phyloP scores from a whole-genome alignment of 1,284 basidiomycete species.

The Rhodotorula sp. region DNA sequence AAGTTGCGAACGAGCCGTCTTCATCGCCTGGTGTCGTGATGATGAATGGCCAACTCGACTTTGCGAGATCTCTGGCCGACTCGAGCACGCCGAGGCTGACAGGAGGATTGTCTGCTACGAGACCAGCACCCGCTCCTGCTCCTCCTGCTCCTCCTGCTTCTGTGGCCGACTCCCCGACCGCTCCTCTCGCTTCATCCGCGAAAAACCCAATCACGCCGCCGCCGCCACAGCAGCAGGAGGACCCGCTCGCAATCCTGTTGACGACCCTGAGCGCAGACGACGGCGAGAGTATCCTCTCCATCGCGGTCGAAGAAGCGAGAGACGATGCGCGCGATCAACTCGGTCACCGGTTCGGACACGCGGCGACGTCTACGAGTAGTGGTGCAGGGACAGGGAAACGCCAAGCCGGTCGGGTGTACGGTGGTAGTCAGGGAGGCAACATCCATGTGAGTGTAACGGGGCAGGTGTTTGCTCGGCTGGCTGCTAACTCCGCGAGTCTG shows the following conservation, averaged over 20 bases:
- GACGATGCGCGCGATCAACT: not conserved
- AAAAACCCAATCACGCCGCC: too few relatives aligned
- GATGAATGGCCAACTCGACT: too few relatives aligned
- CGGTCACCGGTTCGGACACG: too few relatives aligned
- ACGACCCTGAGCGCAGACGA: conserved; percentile 24
- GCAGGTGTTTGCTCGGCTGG: not conserved
- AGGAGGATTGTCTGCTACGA: not conserved
- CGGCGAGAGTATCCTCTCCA: conserved; percentile 27
- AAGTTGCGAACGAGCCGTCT: too few relatives aligned
- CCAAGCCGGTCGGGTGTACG: conserved; percentile 59
- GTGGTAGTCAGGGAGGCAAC: conserved; percentile 74
- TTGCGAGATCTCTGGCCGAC: too few relatives aligned
- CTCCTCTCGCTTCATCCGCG: not conserved
- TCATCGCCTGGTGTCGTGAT: too few relatives aligned
- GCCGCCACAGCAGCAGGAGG: not conserved
- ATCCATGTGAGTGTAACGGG: conserved; percentile 60
- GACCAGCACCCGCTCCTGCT: not conserved
- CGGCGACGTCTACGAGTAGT: not conserved
- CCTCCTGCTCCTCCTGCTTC: not conserved
- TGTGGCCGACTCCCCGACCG: not conserved
- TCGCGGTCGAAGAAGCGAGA: conserved; percentile 27
- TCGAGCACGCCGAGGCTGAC: too few relatives aligned
- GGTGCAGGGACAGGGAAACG: not conserved
- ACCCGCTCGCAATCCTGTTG: conserved; percentile 7
- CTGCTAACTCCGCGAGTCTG: not conserved